A percentile compares a stretch with the other conserved stretches of the same genome.
Conservation (phyloP, 805 yeast species). For the Metschnikowia amazonensis region DNA sequence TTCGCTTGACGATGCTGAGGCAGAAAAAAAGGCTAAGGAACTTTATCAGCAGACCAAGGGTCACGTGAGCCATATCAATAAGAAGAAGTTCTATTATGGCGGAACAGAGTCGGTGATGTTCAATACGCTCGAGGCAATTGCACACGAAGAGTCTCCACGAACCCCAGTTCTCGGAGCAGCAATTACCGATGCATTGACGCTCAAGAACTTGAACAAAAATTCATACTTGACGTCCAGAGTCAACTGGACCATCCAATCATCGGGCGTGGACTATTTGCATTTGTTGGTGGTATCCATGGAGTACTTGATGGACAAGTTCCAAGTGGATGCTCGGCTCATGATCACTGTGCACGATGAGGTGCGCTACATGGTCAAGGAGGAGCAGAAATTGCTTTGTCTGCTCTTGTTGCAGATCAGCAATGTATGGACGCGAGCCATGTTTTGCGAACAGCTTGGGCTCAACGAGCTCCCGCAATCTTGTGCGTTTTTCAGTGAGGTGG, state of each 20-base stretch:
- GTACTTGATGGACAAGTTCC: slow-evolving; percentile 61
- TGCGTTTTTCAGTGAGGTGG: slow-evolving; percentile 93
- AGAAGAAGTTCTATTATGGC: slow-evolving; percentile 60
- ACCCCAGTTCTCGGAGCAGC: slow-evolving; percentile 95
- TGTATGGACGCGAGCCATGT: slow-evolving; percentile 94
- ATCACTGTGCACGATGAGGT: slow-evolving; percentile 95
- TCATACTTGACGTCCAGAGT: slow-evolving; percentile 84
- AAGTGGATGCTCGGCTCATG: slow-evolving; percentile 69
- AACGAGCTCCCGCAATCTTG: slow-evolving; percentile 88
- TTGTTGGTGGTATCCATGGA: slow-evolving; percentile 83
- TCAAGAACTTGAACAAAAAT: slow-evolving; percentile 56
- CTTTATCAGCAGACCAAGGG: slow-evolving; percentile 88
- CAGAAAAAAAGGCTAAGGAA: slow-evolving; percentile 56
- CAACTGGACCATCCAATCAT: slow-evolving; percentile 97
- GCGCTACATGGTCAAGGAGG: slow-evolving; percentile 69
- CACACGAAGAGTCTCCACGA: slow-evolving; percentile 71
- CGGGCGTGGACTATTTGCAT: slow-evolving; percentile 96
- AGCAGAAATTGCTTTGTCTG: slow-evolving; percentile 73
- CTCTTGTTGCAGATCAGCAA: slow-evolving; percentile 84
- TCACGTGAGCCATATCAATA: slow-evolving; percentile 17
- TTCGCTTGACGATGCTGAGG: slow-evolving; percentile 58
- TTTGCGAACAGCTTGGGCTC: slow-evolving; percentile 88
- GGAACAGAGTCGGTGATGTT: slow-evolving; percentile 93
- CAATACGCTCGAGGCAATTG: slow-evolving; percentile 83
- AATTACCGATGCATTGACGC: slow-evolving; percentile 77